phyloP scores from a whole-genome alignment of 495 filamentous ascomycete genomes.

The Parachaetomium inaequale region DNA sequence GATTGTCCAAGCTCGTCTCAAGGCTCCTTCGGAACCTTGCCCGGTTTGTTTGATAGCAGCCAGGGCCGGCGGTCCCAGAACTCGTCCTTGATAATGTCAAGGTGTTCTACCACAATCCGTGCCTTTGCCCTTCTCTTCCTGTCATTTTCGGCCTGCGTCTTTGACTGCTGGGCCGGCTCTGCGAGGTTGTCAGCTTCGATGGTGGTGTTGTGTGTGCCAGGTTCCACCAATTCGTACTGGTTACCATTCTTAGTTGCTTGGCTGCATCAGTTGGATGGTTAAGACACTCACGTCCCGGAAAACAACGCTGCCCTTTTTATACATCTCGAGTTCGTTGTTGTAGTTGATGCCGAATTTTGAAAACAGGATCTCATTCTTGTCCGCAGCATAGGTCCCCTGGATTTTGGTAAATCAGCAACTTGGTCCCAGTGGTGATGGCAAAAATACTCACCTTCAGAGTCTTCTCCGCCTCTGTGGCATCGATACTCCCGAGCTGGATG shows the following conservation, averaged over 20 bases:
- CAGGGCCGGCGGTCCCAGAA: constrained; percentile 88
- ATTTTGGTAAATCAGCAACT: constrained; percentile 4
- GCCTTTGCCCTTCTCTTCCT: constrained; percentile 72
- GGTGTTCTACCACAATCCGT: constrained; percentile 71
- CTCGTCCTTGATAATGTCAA: constrained; percentile 89
- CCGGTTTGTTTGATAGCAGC: constrained; percentile 73
- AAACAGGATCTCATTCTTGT: constrained; percentile 97
- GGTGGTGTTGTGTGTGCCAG: constrained; percentile 38
- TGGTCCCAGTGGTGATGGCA: background rate
- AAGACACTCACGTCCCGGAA: constrained; percentile 67
- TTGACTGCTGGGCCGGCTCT: constrained; percentile 54
- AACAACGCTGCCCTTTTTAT: constrained; percentile 86
- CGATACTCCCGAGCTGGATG: constrained; percentile 71
- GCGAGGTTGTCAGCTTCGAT: constrained; percentile 38
- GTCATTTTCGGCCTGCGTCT: constrained; percentile 73
- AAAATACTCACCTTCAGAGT: constrained; percentile 58
- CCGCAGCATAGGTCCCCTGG: constrained; percentile 73
- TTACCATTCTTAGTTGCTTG: constrained; percentile 15
- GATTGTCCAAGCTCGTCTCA: constrained; percentile 14
- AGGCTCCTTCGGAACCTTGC: constrained; percentile 58
- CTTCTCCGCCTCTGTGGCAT: constrained; percentile 71
- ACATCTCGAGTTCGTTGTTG: constrained; percentile 90
- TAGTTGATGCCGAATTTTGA: constrained; percentile 89
- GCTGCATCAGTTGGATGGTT: background rate
- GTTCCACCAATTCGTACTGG: constrained; percentile 54